A percentile compares a stretch with the other conserved stretches of the same genome.
Evolutionary conservation across 805 yeast genomes (phyloP).

Genomic region (Ogataea pilisensis): DNA sequence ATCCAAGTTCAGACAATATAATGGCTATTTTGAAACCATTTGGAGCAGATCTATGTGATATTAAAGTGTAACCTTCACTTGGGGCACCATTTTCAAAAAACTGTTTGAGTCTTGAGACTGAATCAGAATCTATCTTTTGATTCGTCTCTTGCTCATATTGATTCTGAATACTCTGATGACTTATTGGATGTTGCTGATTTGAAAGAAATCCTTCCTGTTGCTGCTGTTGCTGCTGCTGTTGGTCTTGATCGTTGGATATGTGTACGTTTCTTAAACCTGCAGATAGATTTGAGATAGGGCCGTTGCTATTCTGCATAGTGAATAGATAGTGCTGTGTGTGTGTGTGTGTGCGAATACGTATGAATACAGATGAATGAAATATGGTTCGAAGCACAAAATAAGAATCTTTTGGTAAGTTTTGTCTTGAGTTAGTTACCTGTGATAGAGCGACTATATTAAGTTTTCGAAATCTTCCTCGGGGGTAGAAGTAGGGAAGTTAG

Average conservation of each 20-base stretch:
- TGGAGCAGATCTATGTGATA: slow-evolving; percentile 84
- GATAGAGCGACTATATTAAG: too few species aligned
- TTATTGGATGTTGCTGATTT: slow-evolving; percentile 21
- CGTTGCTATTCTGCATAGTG: slow-evolving; percentile 7
- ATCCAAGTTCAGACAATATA: slow-evolving; percentile 75
- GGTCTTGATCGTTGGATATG: slow-evolving; percentile 16
- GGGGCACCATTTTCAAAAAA: slow-evolving; percentile 66
- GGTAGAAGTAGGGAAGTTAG: neutral
- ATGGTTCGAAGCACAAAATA: too few species aligned
- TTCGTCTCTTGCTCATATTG: slow-evolving; percentile 41
- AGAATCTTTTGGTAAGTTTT: neutral
- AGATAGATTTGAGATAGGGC: slow-evolving; percentile 37
- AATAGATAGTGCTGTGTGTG: too few species aligned
- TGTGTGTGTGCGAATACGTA: too few species aligned
- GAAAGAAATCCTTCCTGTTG: slow-evolving; percentile 8
- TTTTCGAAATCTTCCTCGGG: too few species aligned
- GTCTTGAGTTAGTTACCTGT: too few species aligned
- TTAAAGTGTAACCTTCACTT: slow-evolving; percentile 75
- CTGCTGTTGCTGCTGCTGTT: slow-evolving; percentile 4
- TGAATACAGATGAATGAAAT: too few species aligned
- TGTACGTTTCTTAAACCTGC: slow-evolving; percentile 36
- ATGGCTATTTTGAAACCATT: slow-evolving; percentile 96
- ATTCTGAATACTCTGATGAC: slow-evolving; percentile 39
- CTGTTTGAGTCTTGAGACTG: slow-evolving; percentile 57
- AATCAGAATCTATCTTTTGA: slow-evolving; percentile 38